Evolutionary conservation across 352 stramenopile genomes (phyloP), one percentile per base, ranked within the genome.

Genomic region (Globisporangium cederbergense): DNA sequence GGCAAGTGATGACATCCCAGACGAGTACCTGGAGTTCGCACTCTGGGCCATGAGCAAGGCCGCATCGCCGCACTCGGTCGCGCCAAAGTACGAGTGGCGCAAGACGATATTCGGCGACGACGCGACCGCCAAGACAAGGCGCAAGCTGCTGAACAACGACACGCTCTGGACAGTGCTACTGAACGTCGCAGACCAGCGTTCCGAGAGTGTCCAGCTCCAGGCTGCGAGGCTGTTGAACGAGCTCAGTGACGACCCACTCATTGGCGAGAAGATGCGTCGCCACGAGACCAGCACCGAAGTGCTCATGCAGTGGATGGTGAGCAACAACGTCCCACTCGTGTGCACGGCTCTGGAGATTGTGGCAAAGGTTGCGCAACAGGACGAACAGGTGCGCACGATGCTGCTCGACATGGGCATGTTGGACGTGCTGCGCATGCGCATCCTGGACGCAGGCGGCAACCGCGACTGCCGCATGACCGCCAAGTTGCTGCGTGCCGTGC

Each of bases 41-140:
- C 64, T 88, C n/a, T 92, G 83, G 83, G 83, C 69, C 1, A 61
- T 92, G 38, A 61, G 78, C 40, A 77, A 84, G 42, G 77, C 76
- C 0, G 74, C 76, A 14, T 86, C 76, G 3, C 67, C 77, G 0
- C 63, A 70, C 9, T 64, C 72, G 7, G 57, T 77, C 18, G 75
- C 72, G 32, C 71, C 56, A 3, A 55, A 68, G 25, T 88, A 88
- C 68, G 77, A 81, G 58, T 80, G 80, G 72, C 72, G 83, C 13
- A 84, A 83, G 61, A 73, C 71, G 50, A 58, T 90, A 14, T 86
- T 92, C 42, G 81, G 83, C 0, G 80, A 90, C 30, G 83, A 92
- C 52, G 67, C 68, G 2, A 67, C 69, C 0, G 69, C 66, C 43
- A 88, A 83, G 55, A 92, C 76, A 1, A 59, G 77, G 13, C 66